Evolutionary conservation across 2,329 filamentous ascomycete species (phyloP), one percentile per base, ranked within the genome.

Genomic region (Taxawa tesnikishii): DNA sequence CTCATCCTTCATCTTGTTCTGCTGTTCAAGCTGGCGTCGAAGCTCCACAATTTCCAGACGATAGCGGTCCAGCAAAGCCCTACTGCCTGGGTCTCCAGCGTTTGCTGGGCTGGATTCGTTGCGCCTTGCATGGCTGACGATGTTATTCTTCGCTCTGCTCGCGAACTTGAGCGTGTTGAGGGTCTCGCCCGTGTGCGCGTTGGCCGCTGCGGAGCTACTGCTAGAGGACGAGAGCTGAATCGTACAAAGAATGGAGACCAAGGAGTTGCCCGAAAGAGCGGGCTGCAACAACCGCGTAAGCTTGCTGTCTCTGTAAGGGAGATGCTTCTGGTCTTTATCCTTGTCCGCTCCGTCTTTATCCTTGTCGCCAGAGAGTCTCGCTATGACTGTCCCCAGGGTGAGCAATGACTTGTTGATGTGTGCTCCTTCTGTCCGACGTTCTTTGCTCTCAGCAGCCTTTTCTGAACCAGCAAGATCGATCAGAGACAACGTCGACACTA

Each of bases 341-440:
- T 37, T 14, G 12, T 31, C 33, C 17, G 42, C 42, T 4, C 31
- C 41, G 41, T 90, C 83, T 50, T 85, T 87, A 47, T 92, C 84
- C 51, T 92, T 93, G 48, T 79, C 75, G 34, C 84, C 83, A 1
- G 88, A 92, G n/a, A 98, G 66, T 41, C 82, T 81, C 8, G 83
- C 82, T 52, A 98, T 94, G 48, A 98, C 90, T 1, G 84, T 98
- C 31, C 90, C 90, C 3, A 98, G 65, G 0, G 90, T 98, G 37
- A 98, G 73, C 49, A 98, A 62, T 55, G 85, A 94, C 62, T 96
- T 96, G 66, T 98, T 98, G 61, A 98, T 98, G 53, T 98, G 90
- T 9, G 88, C 88, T 41, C 90, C 90, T 59, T 98, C 90, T 11
- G 84, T 83, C 28, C 90, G 73, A 32, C 90, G 75, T 60, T 96